Percentiles rank a stretch among this genome's conserved stretches.
phyloP scores from a whole-genome alignment of 768 basidiomycete species.

The Suillus subalutaceus region DNA sequence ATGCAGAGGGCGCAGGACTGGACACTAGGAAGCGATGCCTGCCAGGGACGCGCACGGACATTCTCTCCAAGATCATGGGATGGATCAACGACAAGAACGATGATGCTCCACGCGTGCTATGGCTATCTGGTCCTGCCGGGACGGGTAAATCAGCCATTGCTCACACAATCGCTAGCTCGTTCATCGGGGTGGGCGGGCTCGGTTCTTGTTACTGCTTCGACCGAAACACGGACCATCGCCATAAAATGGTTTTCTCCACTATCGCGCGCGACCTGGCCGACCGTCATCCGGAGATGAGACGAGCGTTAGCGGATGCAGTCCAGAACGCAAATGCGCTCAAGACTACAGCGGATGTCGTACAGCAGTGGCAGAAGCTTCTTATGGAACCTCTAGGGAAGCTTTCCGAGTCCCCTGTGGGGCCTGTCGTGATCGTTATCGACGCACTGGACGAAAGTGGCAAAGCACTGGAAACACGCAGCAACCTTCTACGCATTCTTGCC shows the following conservation, averaged over 20 bases:
- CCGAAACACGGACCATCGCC: slow-evolving; percentile 4
- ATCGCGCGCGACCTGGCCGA: slow-evolving; percentile 9
- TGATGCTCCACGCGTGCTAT: background rate
- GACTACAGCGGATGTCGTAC: background rate
- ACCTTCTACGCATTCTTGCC: slow-evolving; percentile 16
- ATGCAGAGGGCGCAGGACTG: background rate
- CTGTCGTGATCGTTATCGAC: slow-evolving; percentile 29
- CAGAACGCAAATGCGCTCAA: background rate
- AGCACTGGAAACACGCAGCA: background rate
- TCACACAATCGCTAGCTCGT: slow-evolving; percentile 21
- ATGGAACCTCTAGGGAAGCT: slow-evolving; percentile 12
- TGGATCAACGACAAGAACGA: slow-evolving; percentile 22
- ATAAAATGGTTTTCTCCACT: slow-evolving; percentile 18
- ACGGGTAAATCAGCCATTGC: no score
- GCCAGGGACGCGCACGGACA: slow-evolving; percentile 22
- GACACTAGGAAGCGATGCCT: slow-evolving; percentile 15
- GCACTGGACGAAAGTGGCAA: slow-evolving; percentile 22
- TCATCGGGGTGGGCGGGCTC: background rate
- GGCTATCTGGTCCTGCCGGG: background rate
- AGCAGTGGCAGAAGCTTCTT: slow-evolving; percentile 22
- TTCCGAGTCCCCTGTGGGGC: slow-evolving; percentile 16
- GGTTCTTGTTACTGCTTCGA: slow-evolving; percentile 8
- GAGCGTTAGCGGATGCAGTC: background rate
- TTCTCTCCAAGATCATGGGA: slow-evolving; percentile 26
- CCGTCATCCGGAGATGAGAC: background rate